Base-by-base conservation (phyloP, 2,329 filamentous ascomycete species). In the Fusarium pseudonygamai region DNA sequence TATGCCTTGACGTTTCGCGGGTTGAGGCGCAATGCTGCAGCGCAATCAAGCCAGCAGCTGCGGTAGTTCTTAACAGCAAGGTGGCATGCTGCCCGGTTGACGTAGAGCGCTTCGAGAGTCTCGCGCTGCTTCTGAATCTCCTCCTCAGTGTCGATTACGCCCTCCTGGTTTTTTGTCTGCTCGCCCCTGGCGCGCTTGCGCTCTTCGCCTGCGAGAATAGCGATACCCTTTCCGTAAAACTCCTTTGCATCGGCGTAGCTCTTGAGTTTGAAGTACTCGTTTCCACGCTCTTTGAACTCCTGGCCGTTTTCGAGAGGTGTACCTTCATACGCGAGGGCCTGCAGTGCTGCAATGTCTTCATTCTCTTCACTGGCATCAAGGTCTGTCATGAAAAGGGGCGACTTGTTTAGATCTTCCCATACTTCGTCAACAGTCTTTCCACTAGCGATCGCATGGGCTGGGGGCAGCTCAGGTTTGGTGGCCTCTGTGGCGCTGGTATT, bases 341-440 rank as follows among this genome's bases (percentile, higher is more conserved):
- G 93, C 68, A 99, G 87, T 2, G 96, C 97, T 77, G 97, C 95
- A 2, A 97, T 86, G 75, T 93, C 91, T 70, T 92, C 87, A 79
- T 97, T 97, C 74, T 97, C 93, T 77, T 92, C 86, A 78, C 97
- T 97, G 73, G 96, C 93, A 77, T 93, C 93, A 39, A 98, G 87
- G 75, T 93, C 92, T 36, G 95, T 98, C 96, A 99, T 99, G 87
- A 99, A 99, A 42, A 99, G 88, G 12, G 96, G 96, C 37, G 86
- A 88, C 79, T 86, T 86, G 80, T 89, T 89, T 46, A 91, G 82
- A 55, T 90, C 88, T 15, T 85, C 86, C 64, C 87, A 80, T 39
- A 90, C 85, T 76, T 90, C 88, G 42, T 89, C 87, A 6, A 87
- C 82, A 9, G 87, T 86, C 81, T 86, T 87, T 75, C 84, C 78